phyloP scores from a whole-genome alignment of 2,329 filamentous ascomycete species.

The Trichoderma gracile region DNA sequence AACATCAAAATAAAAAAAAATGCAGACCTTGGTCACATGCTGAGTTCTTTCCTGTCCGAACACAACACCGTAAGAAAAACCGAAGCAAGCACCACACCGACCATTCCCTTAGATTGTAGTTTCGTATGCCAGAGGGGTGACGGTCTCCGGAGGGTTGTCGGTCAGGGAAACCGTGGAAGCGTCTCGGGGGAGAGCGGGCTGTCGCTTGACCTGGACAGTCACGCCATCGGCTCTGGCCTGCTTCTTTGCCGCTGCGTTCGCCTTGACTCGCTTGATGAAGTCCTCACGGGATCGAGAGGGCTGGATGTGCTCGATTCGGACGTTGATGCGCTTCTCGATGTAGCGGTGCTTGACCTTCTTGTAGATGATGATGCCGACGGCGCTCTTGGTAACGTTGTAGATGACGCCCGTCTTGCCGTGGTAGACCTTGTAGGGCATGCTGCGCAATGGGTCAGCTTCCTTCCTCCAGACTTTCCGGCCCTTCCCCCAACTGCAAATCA shows the following conservation, averaged over 20 bases:
- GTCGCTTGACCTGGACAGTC: slow-evolving; percentile 90
- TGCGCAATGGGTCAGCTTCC: slow-evolving; percentile 41
- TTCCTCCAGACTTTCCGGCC: background rate
- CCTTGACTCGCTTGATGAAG: slow-evolving; percentile 95
- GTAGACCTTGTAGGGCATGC: slow-evolving; percentile 99
- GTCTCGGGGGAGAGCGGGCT: slow-evolving; percentile 75
- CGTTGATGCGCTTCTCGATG: slow-evolving; percentile 99
- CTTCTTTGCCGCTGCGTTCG: slow-evolving; percentile 89
- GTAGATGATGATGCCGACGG: slow-evolving; percentile 98
- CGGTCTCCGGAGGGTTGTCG: slow-evolving; percentile 86
- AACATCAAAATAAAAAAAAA: slow-evolving; percentile 39
- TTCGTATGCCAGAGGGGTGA: slow-evolving; percentile 92
- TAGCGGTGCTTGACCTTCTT: slow-evolving; percentile 99
- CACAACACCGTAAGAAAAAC: slow-evolving; percentile 46
- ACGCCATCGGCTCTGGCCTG: slow-evolving; percentile 88
- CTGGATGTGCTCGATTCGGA: slow-evolving; percentile 95
- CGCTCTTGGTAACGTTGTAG: slow-evolving; percentile 99
- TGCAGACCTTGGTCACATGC: slow-evolving; percentile 46
- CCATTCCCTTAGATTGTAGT: slow-evolving; percentile 79
- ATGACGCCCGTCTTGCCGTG: slow-evolving; percentile 98
- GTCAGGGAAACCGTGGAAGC: slow-evolving; percentile 76
- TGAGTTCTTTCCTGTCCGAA: slow-evolving; percentile 48
- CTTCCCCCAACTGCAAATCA: slow-evolving; percentile 3
- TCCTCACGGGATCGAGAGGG: slow-evolving; percentile 95
- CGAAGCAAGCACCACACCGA: slow-evolving; percentile 39